Conservation (phyloP, 805 yeast species). For the Metschnikowia baotianmanensis region DNA sequence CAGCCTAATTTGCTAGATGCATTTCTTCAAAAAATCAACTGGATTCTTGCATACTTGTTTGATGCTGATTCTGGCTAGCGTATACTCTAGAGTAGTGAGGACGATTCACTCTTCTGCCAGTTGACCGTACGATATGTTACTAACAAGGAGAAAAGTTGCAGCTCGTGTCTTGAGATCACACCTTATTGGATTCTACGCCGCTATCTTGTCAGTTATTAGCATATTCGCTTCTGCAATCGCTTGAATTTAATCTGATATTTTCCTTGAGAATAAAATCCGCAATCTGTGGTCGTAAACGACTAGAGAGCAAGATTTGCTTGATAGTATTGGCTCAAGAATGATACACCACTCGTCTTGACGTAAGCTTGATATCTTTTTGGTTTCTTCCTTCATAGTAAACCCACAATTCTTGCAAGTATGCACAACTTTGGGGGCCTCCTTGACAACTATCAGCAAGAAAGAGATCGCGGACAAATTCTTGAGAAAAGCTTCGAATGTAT, state of each 20-base stretch:
- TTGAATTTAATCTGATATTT: slow-evolving; percentile 1
- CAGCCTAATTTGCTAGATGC: slow-evolving; percentile 6
- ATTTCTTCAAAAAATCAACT: slow-evolving; percentile 8
- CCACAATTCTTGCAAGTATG: slow-evolving; percentile 38
- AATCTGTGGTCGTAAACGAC: slow-evolving; percentile 17
- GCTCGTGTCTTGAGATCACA: slow-evolving; percentile 7
- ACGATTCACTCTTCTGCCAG: slow-evolving; percentile 11
- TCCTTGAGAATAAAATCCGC: slow-evolving; percentile 13
- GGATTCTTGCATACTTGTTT: slow-evolving; percentile 12
- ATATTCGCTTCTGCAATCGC: slow-evolving; percentile 6
- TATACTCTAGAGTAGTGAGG: slow-evolving; percentile 1
- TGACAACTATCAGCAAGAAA: slow-evolving; percentile 24
- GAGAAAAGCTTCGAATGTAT: slow-evolving; percentile 25
- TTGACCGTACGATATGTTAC: slow-evolving; percentile 5
- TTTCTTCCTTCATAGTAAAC: slow-evolving; percentile 13
- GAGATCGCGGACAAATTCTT: slow-evolving; percentile 23
- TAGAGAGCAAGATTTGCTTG: slow-evolving; percentile 15
- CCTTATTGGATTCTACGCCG: slow-evolving; percentile 7
- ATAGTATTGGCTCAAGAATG: slow-evolving; percentile 19
- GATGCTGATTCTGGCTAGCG: slow-evolving; percentile 9
- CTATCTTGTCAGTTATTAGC: slow-evolving; percentile 5
- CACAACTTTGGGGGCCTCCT: slow-evolving; percentile 21
- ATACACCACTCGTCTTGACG: slow-evolving; percentile 20
- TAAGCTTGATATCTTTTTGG: slow-evolving; percentile 12
- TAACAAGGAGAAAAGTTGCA: slow-evolving; percentile 10